Conservation (phyloP, 306 rosid genomes). For the Sphenostylis stenocarpa region DNA sequence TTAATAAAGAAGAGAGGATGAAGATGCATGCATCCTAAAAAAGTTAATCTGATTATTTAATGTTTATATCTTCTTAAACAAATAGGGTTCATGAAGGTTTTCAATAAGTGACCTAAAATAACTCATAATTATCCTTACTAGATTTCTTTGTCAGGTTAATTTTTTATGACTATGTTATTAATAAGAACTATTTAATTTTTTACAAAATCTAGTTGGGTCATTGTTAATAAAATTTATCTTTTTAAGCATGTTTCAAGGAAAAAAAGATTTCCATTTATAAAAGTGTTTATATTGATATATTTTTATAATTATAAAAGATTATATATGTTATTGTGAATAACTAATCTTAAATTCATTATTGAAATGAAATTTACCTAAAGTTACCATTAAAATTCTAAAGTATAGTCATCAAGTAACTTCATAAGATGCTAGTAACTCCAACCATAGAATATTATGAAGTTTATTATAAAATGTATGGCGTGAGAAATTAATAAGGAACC, state of each 20-base stretch:
- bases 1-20: neutral
- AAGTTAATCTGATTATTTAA: constrained; percentile 25
- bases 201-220: no score
- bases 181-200: no score
- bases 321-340: no score
- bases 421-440: neutral
- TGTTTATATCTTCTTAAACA: constrained; percentile 17
- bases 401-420: neutral
- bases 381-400: no score
- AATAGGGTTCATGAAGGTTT: constrained; percentile 1
- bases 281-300: no score
- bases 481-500: neutral
- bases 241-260: no score
- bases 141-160: constrained; percentile 2
- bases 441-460: neutral
- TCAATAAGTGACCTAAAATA: constrained; percentile 2
- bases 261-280: no score
- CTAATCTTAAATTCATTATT: no score
- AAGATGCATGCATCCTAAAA: constrained; percentile 26
- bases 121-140: neutral
- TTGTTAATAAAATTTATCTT: no score
- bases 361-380: no score
- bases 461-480: neutral
- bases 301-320: no score
- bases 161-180: no score